phyloP scores from a whole-genome alignment of 768 basidiomycete genomes.

The Lactarius akahatsu region DNA sequence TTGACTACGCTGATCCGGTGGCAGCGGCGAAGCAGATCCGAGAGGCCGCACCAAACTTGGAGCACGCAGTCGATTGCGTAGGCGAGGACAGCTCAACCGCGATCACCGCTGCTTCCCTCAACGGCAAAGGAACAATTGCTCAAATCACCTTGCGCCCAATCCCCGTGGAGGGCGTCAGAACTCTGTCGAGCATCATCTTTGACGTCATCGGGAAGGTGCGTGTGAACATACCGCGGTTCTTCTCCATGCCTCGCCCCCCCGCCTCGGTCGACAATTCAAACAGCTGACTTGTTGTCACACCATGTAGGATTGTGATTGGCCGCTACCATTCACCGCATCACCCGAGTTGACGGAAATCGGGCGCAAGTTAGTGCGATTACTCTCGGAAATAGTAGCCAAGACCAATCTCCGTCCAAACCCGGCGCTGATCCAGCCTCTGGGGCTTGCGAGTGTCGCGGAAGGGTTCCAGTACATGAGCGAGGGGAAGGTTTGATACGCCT shows the following conservation, averaged over 20 bases:
- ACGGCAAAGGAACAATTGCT: conserved; percentile 11
- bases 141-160: neutral
- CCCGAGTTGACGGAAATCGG: conserved; percentile 11
- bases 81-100: neutral
- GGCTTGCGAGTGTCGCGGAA: conserved; percentile 21
- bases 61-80: conserved; percentile 13
- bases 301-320: conserved; percentile 12
- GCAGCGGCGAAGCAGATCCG: conserved; percentile 21
- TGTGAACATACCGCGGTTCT: neutral
- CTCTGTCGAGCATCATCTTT: neutral
- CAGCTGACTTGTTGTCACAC: neutral
- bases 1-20: conserved; percentile 31
- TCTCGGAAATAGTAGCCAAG: conserved; percentile 19
- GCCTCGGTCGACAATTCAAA: neutral
- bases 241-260: neutral
- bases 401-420: conserved; percentile 22
- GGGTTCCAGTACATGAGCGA: conserved; percentile 27
- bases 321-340: conserved; percentile 10
- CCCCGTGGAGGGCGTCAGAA: conserved; percentile 7
- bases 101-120: conserved; percentile 6
- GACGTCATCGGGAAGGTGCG: conserved; percentile 18
- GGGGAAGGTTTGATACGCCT: conserved; percentile 18
- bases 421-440: conserved; percentile 14
- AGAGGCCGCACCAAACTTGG: conserved; percentile 10
- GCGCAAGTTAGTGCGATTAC: neutral